Base-by-base conservation (phyloP, 2,329 filamentous ascomycete species). In the Diplodia corticola region DNA sequence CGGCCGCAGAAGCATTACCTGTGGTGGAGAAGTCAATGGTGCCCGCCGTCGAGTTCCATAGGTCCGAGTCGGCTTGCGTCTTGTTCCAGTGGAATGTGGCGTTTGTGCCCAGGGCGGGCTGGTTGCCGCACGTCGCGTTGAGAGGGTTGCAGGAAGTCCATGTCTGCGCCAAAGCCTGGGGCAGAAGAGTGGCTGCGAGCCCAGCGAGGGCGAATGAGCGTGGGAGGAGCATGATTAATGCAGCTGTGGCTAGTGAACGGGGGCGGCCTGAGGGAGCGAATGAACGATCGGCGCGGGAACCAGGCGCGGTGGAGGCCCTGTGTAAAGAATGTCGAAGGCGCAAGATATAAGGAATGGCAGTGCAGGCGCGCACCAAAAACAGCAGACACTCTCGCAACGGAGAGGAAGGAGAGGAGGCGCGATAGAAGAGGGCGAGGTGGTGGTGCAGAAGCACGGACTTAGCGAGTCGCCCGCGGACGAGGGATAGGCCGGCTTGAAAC, bases 61-160 rank as follows among this genome's bases (percentile, higher is more conserved):
- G 66, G 67, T 75, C 73, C 22, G 53, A 59, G 63, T 70, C 68
- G 48, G 73, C 68, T 48, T 82, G 81, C n/a, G 77, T 78, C 44
- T 81, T 84, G 77, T 88, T 83, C 75, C 84, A 84, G 72, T 83
- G 76, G 71, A 82, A 80, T 40, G 76, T 79, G 69, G 80, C 83
- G 66, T 81, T 81, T 63, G 86, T 86, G 65, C 89, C 87, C 20
- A 96, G 84, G 13, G 91, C 93, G 2, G 87, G 83, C 76, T 95
- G 85, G 48, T 87, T 77, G 1, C 90, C 87, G 76, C 93, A 96
- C 70, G 84, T 87, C 68, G 80, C 78, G 69, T 92, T 85, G 73
- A 89, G 83, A 5, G 94, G 93, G 74, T 96, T 89, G 82, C 93
- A 98, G 49, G 83, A 77, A 7, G 91, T 92, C 65, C 79, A 87